Base-by-base conservation (phyloP, 2,329 filamentous ascomycete genomes). In the Nigrospora sphaerica region DNA sequence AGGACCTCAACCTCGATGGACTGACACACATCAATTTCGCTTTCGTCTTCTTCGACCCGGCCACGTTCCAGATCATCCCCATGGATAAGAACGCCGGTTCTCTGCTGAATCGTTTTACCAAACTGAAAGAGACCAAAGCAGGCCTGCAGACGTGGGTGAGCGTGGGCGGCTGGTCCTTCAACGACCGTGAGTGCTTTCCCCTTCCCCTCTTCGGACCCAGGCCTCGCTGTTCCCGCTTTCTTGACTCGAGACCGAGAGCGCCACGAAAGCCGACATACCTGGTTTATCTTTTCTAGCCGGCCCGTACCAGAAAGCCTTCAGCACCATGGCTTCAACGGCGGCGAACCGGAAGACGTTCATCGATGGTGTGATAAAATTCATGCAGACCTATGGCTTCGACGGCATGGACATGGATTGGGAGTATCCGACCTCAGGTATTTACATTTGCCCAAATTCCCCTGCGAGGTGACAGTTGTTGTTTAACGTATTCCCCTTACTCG, bases 391-490 rank as follows among this genome's bases (percentile, higher is more conserved):
- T 18, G 48, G 48, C 5, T 52, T 52, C 11, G 46, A 50, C 32
- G 50, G 48, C 11, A 38, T 52, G 3, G 50, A 52, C 28, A 17
- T 52, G 17, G 50, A 52, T 32, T 52, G 48, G 50, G 48, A 52
- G 39, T 52, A 49, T 32, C 42, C 44, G 17, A 12, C 17, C 6
- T 31, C 23, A 6, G 19, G 23, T 38, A 36, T n/a, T 32, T 19
- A 28, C 31, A 36, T 7, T 32, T 44, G 39, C 44, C 48, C 54
- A 39, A 54, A 53, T 32, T 52, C 54, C 9, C 46, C 17, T 14
- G 51, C 55, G 3, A n/a, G n/a, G n/a, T n/a, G n/a, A n/a, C n/a
- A n/a, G n/a, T n/a, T n/a, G n/a, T n/a, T n/a, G n/a, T n/a, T n/a
- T n/a, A n/a, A n/a, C n/a, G n/a, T n/a, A n/a, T n/a, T n/a, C n/a